Base-by-base conservation (phyloP, 495 filamentous ascomycete species). In the Aspergillus wentii region DNA sequence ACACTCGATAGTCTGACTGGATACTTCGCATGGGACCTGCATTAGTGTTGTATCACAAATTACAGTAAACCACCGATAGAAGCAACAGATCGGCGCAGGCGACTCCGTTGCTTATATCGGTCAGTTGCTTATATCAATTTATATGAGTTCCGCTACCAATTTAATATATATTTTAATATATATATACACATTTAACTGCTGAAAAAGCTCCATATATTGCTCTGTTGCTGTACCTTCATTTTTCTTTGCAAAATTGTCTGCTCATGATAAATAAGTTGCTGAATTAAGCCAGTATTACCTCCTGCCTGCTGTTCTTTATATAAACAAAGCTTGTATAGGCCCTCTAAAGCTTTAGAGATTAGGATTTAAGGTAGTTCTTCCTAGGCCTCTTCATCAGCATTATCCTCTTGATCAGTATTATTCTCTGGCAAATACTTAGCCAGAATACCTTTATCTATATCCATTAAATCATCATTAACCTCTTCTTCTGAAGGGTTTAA, bases 381-480 rank as follows among this genome's bases (percentile, higher is more conserved):
- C 37, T 43, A 14, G 16, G 17, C 17, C 7, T 41, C 38, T 30
- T 38, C 34, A 2, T 31, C n/a, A n/a, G n/a, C 17, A 17, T 46
- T 46, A 8, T 42, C 23, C 18, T 49, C 54, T 15, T 45, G 48
- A 5, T 49, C 44, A n/a, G 54, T 45, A 25, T 43, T 48, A 14
- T 33, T 43, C 17, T n/a, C 30, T 5, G 26, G 8, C 20, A 22
- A n/a, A 41, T 43, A 46, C 17, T 41, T 15, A 31, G 17, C 21
- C 9, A 46, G 15, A 17, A 44, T 37, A 4, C 21, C 5, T 6
- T 32, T 17, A 21, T 43, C 39, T 6, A 47, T 27, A 23, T 38
- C 18, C 5, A 30, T 39, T 19, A 40, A 1, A 30, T 34, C 18
- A 15, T 50, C 43, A 22, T 10, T 13, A 33, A 49, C 22, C 27